Evolutionary conservation across 2,329 filamentous ascomycete genomes (phyloP), one percentile per base, ranked within the genome.

Genomic region (Pyrenochaeta sp.): DNA sequence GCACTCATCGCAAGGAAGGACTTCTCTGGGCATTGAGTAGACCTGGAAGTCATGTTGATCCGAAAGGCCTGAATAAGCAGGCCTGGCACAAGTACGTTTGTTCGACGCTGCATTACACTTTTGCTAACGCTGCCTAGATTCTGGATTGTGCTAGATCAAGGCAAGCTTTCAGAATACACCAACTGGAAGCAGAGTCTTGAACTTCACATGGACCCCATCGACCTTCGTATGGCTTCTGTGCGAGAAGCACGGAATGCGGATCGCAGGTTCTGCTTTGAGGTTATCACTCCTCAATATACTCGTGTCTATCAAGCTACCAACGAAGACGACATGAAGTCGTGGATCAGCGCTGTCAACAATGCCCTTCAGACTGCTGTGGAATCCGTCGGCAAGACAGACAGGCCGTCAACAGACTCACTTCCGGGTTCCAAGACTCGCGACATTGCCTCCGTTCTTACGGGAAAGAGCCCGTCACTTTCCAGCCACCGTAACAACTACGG

Each of bases 141-240:
- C 77, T 99, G 95, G 95, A 96, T 99, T 60, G 95, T 99, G 2
- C 83, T 99, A 39, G 96, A 98, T 73, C 93, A 97, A 76, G 95
- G 95, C 20, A 97, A 95, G 73, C 83, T 99, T 14, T 97, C 94
- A 1, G 95, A 99, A 72, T 99, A 99, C 77, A 97, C 93, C 73
- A 98, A 99, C 75, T 99, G 95, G 95, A 99, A 99, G 77, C 92
- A 99, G 74, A 94, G 87, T 74, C 85, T 99, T 20, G 95, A 99
- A 75, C 81, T 98, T 21, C 96, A 99, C 74, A 98, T 97, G 87
- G 95, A 98, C 1, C 95, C 95, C 0, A 98, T 99, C 61, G 96
- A 99, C 75, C 82, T 99, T 40, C 90, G 95, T 31, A 95, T 98
- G 87, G 95, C 95, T 9, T 98, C 95, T 14, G 96, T 99, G 14